Conservation (phyloP, 108 stramenopile genomes). For the Craspedostauros australis region DNA sequence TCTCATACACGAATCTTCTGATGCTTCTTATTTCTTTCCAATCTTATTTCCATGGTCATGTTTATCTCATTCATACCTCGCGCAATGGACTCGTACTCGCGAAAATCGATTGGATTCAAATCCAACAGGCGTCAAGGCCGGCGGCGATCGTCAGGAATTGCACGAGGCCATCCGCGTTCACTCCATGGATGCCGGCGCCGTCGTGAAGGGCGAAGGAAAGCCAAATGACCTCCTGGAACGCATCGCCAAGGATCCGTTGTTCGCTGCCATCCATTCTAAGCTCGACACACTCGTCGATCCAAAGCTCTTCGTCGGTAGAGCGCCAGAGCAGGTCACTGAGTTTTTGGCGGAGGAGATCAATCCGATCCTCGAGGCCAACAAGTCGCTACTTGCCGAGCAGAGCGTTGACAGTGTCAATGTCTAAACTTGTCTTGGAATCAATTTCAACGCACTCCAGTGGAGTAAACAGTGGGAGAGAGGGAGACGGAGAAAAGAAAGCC, state of each 20-base stretch:
- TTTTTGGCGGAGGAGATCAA: constrained; percentile 86
- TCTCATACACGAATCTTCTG: too few species aligned
- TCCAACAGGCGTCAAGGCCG: constrained; percentile 86
- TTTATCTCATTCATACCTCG: too few species aligned
- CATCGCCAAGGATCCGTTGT: constrained; percentile 83
- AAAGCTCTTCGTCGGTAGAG: constrained; percentile 88
- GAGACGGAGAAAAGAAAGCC: too few species aligned
- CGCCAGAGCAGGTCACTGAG: constrained; percentile 93
- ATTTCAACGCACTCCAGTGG: too few species aligned
- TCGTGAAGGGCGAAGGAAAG: constrained; percentile 97
- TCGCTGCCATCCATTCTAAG: constrained; percentile 84
- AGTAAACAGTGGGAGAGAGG: too few species aligned
- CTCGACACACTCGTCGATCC: constrained; percentile 91
- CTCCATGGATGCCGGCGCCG: constrained; percentile 96
- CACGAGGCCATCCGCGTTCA: constrained; percentile 97
- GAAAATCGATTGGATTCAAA: constrained; percentile 9
- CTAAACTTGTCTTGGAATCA: constrained; percentile 38
- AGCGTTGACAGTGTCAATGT: constrained; percentile 93
- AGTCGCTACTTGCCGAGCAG: constrained; percentile 59
- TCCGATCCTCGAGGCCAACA: constrained; percentile 82
- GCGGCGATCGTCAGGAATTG: constrained; percentile 96
- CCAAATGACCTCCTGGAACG: constrained; percentile 96
- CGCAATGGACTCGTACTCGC: too few species aligned
- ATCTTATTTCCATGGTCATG: too few species aligned
- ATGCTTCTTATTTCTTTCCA: too few species aligned